Evolutionary conservation across 2,329 filamentous ascomycete species (phyloP), one percentile per base, ranked within the genome.

Genomic region (Cladobotryum mycophilum): DNA sequence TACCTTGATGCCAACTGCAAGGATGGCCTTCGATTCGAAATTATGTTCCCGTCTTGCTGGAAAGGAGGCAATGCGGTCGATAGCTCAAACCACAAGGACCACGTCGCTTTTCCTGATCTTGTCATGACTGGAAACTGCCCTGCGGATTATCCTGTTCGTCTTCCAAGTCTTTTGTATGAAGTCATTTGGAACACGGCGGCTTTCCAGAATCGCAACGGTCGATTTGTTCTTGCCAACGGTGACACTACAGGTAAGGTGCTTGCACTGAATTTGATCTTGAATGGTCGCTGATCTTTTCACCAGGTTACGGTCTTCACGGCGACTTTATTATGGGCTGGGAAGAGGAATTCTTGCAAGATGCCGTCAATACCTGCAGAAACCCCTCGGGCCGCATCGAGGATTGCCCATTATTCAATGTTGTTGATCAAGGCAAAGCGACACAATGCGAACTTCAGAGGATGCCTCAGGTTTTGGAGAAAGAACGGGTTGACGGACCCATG

Each of bases 11-110:
- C 76, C 49, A 84, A 92, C 70, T 97, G 92, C 71, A 70, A 71
- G n/a, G 79, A 95, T 61, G 92, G 92, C 52, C 64, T 95, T 42
- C 85, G 90, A 43, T 74, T 92, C 41, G 90, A 96, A 69, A 70
- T 95, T 53, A 88, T 89, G 79, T 95, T 96, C 70, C 88, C 89
- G 0, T 89, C 85, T 2, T 96, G 89, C 78, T 95, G 89, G 86
- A 88, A 93, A 60, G 88, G 88, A 46, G 76, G 81, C 59, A 75
- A 85, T 59, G 76, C 85, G 55, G 50, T 72, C 5, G 77, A 80
- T 58, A 76, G 75, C 8, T 52, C 62, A 0, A 74, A 84, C 63
- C 80, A 84, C 69, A 75, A 74, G 65, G 71, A 71, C 56, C 82
- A 96, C 64, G 79, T 96, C 55, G 86, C 85, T 4, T 96, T 90